Evolutionary conservation across 139 green algal species (phyloP).

Genomic region (Edaphochlamys debaryana): DNA sequence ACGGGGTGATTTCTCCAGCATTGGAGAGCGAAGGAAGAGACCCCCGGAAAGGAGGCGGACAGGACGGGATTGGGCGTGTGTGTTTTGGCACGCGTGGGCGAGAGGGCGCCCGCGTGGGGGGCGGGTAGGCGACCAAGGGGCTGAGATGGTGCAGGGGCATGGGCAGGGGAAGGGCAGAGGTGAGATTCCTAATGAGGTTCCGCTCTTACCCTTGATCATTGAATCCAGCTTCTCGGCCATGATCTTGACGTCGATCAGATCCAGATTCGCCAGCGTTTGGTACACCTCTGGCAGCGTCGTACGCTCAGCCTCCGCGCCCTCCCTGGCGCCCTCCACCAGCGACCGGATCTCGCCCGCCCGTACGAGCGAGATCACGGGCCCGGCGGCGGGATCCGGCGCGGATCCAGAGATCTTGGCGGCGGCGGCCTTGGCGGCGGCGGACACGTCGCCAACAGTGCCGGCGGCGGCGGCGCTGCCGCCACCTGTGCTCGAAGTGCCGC

Average conservation of each 20-base stretch:
- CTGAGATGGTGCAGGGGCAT: too few relatives aligned
- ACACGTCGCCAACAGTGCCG: background rate
- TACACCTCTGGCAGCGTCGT: constrained; percentile 9
- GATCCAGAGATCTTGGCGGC: background rate
- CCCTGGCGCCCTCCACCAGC: background rate
- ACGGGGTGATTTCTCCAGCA: too few relatives aligned
- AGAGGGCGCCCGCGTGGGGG: too few relatives aligned
- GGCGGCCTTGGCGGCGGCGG: background rate
- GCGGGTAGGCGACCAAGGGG: too few relatives aligned
- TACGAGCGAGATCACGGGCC: background rate
- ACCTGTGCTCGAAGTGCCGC: constrained; percentile 6
- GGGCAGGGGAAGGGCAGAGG: too few relatives aligned
- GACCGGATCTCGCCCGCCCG: background rate
- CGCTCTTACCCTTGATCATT: constrained; percentile 3
- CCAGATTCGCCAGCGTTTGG: background rate
- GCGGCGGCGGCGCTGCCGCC: background rate
- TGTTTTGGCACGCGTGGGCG: too few relatives aligned
- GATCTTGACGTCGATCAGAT: background rate
- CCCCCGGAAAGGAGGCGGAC: too few relatives aligned
- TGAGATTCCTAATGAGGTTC: too few relatives aligned
- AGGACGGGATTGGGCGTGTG: too few relatives aligned
- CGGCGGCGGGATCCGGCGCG: background rate
- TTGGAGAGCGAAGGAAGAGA: too few relatives aligned
- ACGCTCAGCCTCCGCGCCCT: background rate
- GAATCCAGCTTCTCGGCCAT: constrained; percentile 10